Evolutionary conservation across 2,329 filamentous ascomycete species (phyloP), one percentile per base, ranked within the genome.

Genomic region (Didymosphaeria variabile): DNA sequence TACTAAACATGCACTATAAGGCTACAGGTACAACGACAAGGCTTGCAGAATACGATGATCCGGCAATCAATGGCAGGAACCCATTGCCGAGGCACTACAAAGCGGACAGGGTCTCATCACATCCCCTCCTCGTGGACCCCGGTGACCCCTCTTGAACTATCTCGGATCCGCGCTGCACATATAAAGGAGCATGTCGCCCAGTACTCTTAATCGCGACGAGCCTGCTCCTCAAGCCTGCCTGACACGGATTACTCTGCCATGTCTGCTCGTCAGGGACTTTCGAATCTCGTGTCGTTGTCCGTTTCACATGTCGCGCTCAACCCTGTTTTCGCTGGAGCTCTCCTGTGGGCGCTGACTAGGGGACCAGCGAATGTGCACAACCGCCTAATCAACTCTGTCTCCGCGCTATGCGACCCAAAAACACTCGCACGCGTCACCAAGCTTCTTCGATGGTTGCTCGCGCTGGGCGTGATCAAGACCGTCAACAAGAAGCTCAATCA

Each of bases 311-410:
- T 72, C 31, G 69, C 70, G 5, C 62, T 77, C 32, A 77, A 77
- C 32, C 75, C 76, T 1, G 29, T 71, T 44, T 8, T 77, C 19
- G 71, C 74, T 5, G 74, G 62, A 0, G 53, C 72, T 5, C 65
- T 79, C 0, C 72, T 79, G 1, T 76, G 64, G 59, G 60, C 68
- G 0, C 64, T 79, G 10, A 77, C 77, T 2, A 72, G 68, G 59
- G 71, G 64, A 2, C 77, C 77, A n/a, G 55, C 55, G 1, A 31
- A 55, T 1, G 29, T 78, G 12, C 72, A 71, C 13, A 58, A 65
- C 7, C 67, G 67, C 17, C 57, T 79, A 0, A 49, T 71, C 1
- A 57, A 38, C 52, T 58, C 61, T 9, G 58, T 74, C 47, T 59
- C 64, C 0, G 44, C 67, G 21, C 67, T 78, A 26, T 64, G 68